Base-by-base conservation (phyloP, 2,329 filamentous ascomycete species). In the Leptoxyphium fumago region DNA sequence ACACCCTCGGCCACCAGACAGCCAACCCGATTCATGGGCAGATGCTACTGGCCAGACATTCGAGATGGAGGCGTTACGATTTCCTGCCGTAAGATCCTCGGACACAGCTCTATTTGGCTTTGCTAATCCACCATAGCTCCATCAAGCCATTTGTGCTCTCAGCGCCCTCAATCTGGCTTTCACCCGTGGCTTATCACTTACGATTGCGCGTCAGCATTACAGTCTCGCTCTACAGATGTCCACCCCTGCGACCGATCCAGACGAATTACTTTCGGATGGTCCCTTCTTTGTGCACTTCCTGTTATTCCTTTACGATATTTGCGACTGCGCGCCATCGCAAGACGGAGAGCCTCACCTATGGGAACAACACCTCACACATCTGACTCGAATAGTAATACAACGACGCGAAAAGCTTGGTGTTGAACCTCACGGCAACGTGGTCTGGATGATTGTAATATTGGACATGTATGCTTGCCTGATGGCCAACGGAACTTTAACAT, bases 81-180 rank as follows among this genome's bases (percentile, higher is more conserved):
- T 74, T 51, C 66, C 65, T 52, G 72, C 72, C 29, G 71, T 74
- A 59, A 55, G 69, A 65, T 36, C 11, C 9, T 5, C 15, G 9
- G 32, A 36, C 9, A 26, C 21, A 15, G 11, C 32, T 36, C 15
- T 13, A 13, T 15, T 3, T 13, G 32, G 9, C 32, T 3, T 15
- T 36, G 32, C 32, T 42, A 40, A 29, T 41, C 38, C 30, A n/a
- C 17, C 41, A 38, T 42, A 74, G 72, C 64, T 77, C 43, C 69
- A 71, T 41, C 70, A 76, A 53, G 72, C 74, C 7, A 74, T 77
- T 49, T 73, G 74, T 62, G 73, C 73, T 4, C 58, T 77, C n/a
- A 71, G 71, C 18, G 71, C 71, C 14, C 63, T 75, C 38, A 72
- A 70, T 51, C 61, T 74, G 38, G 65, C 67, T 17, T 64, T 68